phyloP scores from a whole-genome alignment of 2,329 filamentous ascomycete species.

The Penicillium freii region DNA sequence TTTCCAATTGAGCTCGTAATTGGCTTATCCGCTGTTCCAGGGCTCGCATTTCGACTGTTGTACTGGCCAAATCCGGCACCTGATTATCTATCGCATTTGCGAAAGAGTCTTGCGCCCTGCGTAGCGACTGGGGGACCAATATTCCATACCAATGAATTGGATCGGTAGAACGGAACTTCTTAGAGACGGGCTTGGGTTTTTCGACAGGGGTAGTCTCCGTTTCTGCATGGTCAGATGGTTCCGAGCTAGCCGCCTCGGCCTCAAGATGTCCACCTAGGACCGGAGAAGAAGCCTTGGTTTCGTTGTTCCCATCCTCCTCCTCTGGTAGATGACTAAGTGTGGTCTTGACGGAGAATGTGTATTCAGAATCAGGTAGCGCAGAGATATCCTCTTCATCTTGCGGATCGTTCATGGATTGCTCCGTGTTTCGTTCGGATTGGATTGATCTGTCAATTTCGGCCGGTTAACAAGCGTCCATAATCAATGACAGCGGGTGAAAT shows the following conservation, averaged over 20 bases:
- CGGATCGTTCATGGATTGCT: background rate
- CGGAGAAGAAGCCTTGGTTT: background rate
- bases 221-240: conserved; percentile 2
- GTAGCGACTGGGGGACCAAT: conserved; percentile 46
- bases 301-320: background rate
- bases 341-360: conserved; percentile 8
- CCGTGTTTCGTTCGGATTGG: background rate
- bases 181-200: conserved; percentile 3
- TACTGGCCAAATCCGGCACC: conserved; percentile 39
- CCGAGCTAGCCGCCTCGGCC: background rate
- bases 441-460: conserved; percentile 15
- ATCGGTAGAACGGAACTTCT: conserved; percentile 34
- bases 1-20: conserved; percentile 28
- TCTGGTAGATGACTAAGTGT: background rate
- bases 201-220: conserved; percentile 2
- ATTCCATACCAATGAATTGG: conserved; percentile 52
- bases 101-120: conserved; percentile 46
- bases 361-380: background rate
- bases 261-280: background rate
- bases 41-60: conserved; percentile 40
- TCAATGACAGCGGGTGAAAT: background rate
- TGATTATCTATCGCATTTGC: conserved; percentile 36
- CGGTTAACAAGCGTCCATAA: conserved; percentile 2
- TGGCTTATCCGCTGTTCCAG: conserved; percentile 41
- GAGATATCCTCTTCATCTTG: background rate